Evolutionary conservation across 305 asterid species (phyloP), one percentile per base, ranked within the genome.

Genomic region (Caryopteris hybrid): DNA sequence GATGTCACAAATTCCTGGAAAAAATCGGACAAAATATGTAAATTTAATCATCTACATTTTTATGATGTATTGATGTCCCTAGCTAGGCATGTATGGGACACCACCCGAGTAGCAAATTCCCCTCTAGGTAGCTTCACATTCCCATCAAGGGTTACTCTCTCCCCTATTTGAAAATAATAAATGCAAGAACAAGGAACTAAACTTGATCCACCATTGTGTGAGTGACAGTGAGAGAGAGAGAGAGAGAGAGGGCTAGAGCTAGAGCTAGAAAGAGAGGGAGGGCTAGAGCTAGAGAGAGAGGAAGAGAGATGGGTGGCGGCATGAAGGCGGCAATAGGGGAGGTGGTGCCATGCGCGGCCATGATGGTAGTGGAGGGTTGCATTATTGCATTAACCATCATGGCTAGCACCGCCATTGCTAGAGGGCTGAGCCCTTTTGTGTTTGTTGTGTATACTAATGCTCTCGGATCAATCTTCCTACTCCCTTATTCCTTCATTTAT

Each of bases 371-470:
- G 80, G 96, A 87, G 79, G 91, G 86, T 33, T 73, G 78, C 59
- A 81, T 86, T 18, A 83, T 87, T 13, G 81, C 59, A 38, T 67
- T 89, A 39, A 89, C 96, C 1, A 87, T 89, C 47, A 65, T 85
- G 85, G 90, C 96, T 16, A 82, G 81, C 80, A 87, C 92, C 17
- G 83, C 86, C 80, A 80, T 89, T 85, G 77, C 95, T 31, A 78
- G 62, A 67, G 95, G 96, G 41, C 80, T 82, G 83, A 89, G 95
- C 75, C 88, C 96, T 60, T 87, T 63, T 60, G 92, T 89, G 1
- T 89, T 89, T 51, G 96, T 85, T 58, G 96, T 85, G 43, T 87
- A 85, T 46, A 85, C 92, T 0, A 87, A 89, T 75, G 84, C 80
- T 73, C 84, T 89, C 74, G 89, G 79, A 69, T 83, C 90, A 0